Base-by-base conservation (phyloP, 2,329 filamentous ascomycete genomes). In the Bertia moriformis region DNA sequence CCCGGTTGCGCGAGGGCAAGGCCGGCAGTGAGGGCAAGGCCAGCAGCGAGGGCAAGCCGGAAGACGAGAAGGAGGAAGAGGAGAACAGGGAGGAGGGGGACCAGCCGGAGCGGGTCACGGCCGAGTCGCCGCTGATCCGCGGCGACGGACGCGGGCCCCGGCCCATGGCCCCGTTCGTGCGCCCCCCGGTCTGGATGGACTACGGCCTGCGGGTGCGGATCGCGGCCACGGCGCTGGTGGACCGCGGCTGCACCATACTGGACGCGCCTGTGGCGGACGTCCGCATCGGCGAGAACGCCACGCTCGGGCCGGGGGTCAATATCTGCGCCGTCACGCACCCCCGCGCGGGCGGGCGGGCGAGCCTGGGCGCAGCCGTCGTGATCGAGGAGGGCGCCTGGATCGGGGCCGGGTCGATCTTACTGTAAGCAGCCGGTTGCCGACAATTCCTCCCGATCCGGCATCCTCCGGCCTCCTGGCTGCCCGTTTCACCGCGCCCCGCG, bases 211-310 rank as follows among this genome's bases (percentile, higher is more conserved):
- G 52, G 2, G 47, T 57, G n/a, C 45, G 43, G 29, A 50, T 59
- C 27, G 48, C 46, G 29, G 46, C 50, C 0, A 52, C 49, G 14
- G 51, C 54, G 10, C 54, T 52, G 38, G 54, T 58, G 46, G 56
- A 56, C 45, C 48, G 52, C 15, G 45, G 48, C 38, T 57, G 54
- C 46, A 50, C 43, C 42, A 56, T 59, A 40, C 48, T 56, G 40
- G 55, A 57, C 46, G 53, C 55, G 3, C 54, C 54, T 5, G 51
- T 54, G 19, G 51, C 54, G 18, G 50, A 57, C 36, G 43, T 59
- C n/a, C 44, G 48, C 13, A 56, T 59, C 39, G 54, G 54, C 19
- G 49, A 49, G 39, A 39, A 47, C 30, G 55, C 49, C 43, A 49
- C 48, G 19, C 46, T 59, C 33, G 55, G 55, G 1, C 49, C 53